A percentile compares a stretch with the other conserved stretches of the same genome.
Conservation (phyloP, 495 filamentous ascomycete species). For the Penicillium robsamsonii region DNA sequence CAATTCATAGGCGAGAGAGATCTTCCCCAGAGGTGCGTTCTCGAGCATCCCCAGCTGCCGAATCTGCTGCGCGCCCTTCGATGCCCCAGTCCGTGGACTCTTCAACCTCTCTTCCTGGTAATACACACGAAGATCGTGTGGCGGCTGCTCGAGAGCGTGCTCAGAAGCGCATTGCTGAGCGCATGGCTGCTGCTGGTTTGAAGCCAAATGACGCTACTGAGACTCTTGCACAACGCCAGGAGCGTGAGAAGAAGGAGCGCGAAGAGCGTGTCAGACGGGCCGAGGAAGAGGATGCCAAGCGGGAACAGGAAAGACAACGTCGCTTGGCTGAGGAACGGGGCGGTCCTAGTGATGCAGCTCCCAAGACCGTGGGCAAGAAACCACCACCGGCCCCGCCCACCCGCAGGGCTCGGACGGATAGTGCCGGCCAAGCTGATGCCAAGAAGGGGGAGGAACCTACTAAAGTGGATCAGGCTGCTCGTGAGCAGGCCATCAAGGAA, state of each 20-base stretch:
- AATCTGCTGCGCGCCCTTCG: slow-evolving; percentile 35
- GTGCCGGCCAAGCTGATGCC: slow-evolving; percentile 54
- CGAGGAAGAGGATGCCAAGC: slow-evolving; percentile 91
- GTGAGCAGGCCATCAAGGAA: slow-evolving; percentile 57
- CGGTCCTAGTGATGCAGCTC: slow-evolving; percentile 52
- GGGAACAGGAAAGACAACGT: slow-evolving; percentile 83
- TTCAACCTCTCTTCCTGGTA: slow-evolving; percentile 56
- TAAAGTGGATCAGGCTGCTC: slow-evolving; percentile 48
- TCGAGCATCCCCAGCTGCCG: slow-evolving; percentile 24
- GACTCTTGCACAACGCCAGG: slow-evolving; percentile 75
- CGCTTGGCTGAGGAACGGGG: slow-evolving; percentile 81
- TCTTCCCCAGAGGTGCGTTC: slow-evolving; percentile 27
- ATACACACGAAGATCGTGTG: slow-evolving; percentile 87
- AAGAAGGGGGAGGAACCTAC: slow-evolving; percentile 58
- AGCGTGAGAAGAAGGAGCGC: slow-evolving; percentile 82
- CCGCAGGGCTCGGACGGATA: slow-evolving; percentile 67
- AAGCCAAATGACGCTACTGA: slow-evolving; percentile 71
- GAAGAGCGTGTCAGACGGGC: slow-evolving; percentile 83
- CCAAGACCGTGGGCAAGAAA: slow-evolving; percentile 65
- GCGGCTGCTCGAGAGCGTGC: slow-evolving; percentile 97
- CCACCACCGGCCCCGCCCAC: slow-evolving; percentile 83
- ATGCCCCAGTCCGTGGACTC: slow-evolving; percentile 44
- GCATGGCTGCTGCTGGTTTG: slow-evolving; percentile 88
- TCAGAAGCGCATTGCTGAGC: slow-evolving; percentile 95
- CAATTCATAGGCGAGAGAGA: slow-evolving; percentile 22